Evolutionary conservation across 352 stramenopile genomes (phyloP).

Genomic region (Pythium oligandrum): DNA sequence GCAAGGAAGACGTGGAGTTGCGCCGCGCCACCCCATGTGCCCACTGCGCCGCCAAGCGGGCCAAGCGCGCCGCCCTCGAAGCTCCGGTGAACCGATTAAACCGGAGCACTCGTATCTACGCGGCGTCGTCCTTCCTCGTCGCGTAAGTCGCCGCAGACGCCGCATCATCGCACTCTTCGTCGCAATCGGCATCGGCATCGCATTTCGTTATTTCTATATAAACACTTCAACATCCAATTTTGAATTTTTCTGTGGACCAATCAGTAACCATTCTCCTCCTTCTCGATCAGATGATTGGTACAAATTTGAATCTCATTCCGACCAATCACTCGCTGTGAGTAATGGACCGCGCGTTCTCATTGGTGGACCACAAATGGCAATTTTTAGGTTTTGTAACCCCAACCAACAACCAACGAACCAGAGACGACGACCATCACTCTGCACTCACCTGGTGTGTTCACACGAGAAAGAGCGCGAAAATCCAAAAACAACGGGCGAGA

Average conservation of each 20-base stretch:
- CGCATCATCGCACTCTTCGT: no score
- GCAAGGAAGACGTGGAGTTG: slow-evolving; percentile 2
- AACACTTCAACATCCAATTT: no score
- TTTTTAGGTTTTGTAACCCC: slow-evolving; percentile 23
- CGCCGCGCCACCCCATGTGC: slow-evolving; percentile 3
- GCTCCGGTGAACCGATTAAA: no score
- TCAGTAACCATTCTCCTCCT: not conserved
- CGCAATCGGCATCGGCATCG: no score
- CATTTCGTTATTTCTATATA: no score
- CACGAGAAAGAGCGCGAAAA: slow-evolving; percentile 28
- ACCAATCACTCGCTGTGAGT: no score
- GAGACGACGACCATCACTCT: slow-evolving; percentile 14
- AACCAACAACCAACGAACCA: not conserved
- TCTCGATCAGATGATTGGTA: slow-evolving; percentile 3
- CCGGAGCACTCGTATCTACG: no score
- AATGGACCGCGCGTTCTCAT: no score
- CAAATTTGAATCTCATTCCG: not conserved
- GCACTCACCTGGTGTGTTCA: not conserved
- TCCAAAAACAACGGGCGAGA: not conserved
- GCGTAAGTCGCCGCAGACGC: no score
- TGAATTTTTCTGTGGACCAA: slow-evolving; percentile 3
- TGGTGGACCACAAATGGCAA: no score
- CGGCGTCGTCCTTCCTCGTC: no score
- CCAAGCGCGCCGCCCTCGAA: no score
- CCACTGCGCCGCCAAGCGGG: not conserved